Evolutionary conservation across 805 yeast species (phyloP), one percentile per base, ranked within the genome.

Genomic region (Myxozyma melibiosi): DNA sequence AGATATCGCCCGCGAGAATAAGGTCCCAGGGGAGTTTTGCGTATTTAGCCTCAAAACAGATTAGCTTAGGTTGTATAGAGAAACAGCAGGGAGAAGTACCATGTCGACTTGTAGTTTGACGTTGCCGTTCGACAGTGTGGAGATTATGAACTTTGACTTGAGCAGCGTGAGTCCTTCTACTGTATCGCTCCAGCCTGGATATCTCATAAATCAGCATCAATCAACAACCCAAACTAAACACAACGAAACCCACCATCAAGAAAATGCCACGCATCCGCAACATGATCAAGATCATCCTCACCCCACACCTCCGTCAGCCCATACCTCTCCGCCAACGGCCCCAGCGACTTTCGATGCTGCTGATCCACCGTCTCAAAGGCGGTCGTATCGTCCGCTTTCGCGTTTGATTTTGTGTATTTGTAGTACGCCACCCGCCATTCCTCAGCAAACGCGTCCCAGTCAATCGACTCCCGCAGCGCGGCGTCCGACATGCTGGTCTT

Each of bases 11-110:
- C 9, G 56, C 64, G 22, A 61, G 43, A 13, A 61, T 25, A 2
- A 59, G 30, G 31, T 61, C 64, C 64, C 64, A 61, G 1, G 59
- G 64, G 14, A 61, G 39, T 8, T 27, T 18, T 4, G 64, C 64
- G 27, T 61, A 45, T 44, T 59, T 61, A n/a, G 64, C 64, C 62
- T 58, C 2, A 1, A 13, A 11, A 44, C 11, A 3, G 38, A 30
- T 25, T 24, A 39, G 53, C 14, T 9, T 9, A 4, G 41, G 8
- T 18, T 4, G 3, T 9, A 25, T 7, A 28, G n/a, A n/a, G 16
- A 41, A 2, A 4, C 6, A 14, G 37, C 28, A 30, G 6, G 11
- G 4, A 4, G 27, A 30, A 44, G 16, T 45, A 58, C 62, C 64
- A 61, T 55, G 42, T 61, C 64, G 27, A 61, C 57, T 4, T 48